Evolutionary conservation across 1,284 basidiomycete genomes (phyloP), one percentile per base, ranked within the genome.

Genomic region (Flammula alnicola): DNA sequence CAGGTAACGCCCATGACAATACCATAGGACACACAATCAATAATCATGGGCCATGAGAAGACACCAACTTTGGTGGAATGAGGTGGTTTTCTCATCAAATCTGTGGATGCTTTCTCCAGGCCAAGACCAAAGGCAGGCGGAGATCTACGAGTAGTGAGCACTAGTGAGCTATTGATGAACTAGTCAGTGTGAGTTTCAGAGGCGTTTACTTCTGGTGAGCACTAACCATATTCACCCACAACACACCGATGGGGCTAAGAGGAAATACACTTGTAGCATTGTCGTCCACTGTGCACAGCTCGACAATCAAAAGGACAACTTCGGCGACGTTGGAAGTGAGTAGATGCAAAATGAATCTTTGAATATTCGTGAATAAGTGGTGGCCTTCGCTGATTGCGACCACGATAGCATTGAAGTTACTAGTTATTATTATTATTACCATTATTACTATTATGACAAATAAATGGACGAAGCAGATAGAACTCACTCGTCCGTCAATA

Each of bases 341-440:
- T 16, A 83, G 67, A 59, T 80, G 78, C 19, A 76, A 57, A 42
- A 76, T 65, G 54, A 78, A 76, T 20, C 70, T 63, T 54, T 76
- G 72, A 44, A 77, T 76, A 54, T 78, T 77, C 42, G 68, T 68
- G 61, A 76, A 76, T 4, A 73, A 63, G 29, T 69, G 65, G 11
- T 86, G 78, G 19, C 86, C 86, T 62, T 88, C 84, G 51, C 78
- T 72, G 56, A 89, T 79, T 8, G 86, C 86, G 48, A 80, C 77
- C 16, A 79, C 79, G 58, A 88, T 88, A 17, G 81, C 83, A 32
- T 83, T 80, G 63, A 89, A 89, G 70, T 89, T 87, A 38, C 69
- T 71, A 31, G 5, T 38, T 20, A 29, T 27, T 11, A 33, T 37
- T n/a, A 39, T n/a, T n/a, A n/a, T n/a, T n/a, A n/a, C n/a, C n/a